These are phyloP conservation scores for Skeletonema potamos DNA, from an alignment of 108 stramenopile species.

Conservation along the genomic window DNA sequence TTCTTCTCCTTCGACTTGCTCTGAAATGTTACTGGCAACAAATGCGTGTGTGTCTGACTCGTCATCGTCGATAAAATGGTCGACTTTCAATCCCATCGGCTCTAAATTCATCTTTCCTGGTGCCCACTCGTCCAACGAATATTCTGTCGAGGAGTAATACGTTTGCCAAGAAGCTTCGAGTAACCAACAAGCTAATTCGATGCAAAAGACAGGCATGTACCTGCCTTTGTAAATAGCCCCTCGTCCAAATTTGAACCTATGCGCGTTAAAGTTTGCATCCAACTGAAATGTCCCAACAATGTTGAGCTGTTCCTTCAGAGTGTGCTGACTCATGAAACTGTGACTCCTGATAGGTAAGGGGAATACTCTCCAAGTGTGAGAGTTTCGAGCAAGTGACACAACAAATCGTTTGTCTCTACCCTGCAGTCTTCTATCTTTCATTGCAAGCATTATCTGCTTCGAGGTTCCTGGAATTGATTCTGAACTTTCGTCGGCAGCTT, in stretches of 20 bases:
- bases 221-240: slow-evolving; percentile 45
- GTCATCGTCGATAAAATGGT: slow-evolving; percentile 69
- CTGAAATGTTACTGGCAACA: slow-evolving; percentile 63
- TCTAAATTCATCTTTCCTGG: slow-evolving; percentile 76
- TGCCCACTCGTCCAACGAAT: slow-evolving; percentile 46
- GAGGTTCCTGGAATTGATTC: slow-evolving; percentile 5
- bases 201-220: slow-evolving; percentile 85
- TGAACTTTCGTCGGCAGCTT: slow-evolving; percentile 5
- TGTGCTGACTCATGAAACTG: slow-evolving; percentile 42
- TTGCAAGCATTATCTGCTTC: slow-evolving; percentile 27
- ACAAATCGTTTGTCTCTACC: slow-evolving; percentile 73
- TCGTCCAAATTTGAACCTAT: slow-evolving; percentile 39
- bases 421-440: slow-evolving; percentile 47
- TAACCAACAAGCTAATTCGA: slow-evolving; percentile 86
- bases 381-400: slow-evolving; percentile 50
- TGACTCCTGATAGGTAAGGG: slow-evolving; percentile 66
- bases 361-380: slow-evolving; percentile 73
- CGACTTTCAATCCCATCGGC: slow-evolving; percentile 69
- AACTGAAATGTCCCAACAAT: slow-evolving; percentile 48
- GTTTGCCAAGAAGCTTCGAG: slow-evolving; percentile 91
- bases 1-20: slow-evolving; percentile 80
- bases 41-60: slow-evolving; percentile 75
- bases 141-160: slow-evolving; percentile 77
- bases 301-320: slow-evolving; percentile 43
- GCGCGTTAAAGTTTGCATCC: slow-evolving; percentile 23